Base-by-base conservation (phyloP, 106 monocot genomes). In the Amphibolis antarctica region DNA sequence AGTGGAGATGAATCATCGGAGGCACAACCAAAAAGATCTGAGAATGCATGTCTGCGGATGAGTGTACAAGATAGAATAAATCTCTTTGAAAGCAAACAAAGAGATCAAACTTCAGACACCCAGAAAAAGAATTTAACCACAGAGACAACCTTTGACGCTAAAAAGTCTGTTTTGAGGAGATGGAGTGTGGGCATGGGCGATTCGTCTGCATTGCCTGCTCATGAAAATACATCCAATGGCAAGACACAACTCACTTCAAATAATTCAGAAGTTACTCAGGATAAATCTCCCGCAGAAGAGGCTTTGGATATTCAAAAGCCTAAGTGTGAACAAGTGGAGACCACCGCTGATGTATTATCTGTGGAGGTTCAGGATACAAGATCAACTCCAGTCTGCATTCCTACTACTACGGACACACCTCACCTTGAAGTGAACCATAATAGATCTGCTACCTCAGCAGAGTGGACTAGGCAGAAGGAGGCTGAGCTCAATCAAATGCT, bases 51-150 rank as follows among this genome's bases (percentile, higher is more conserved):
- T 1, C 72, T 80, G 60, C 86, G 86, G 64, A 91, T 98, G 84
- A 98, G 96, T 45, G 96, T 98, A 56, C 81, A 98, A 79, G 96
- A 90, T 80, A 90, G 90, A 60, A 98, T 98, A 20, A 90, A 64
- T 74, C 86, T 98, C 31, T 98, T 98, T 69, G 96, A 98, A 62
- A 74, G 78, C 71, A 98, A 87, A 73, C 84, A 87, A 59, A 86
- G 76, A 64, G 90, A 86, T 78, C 70, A 84, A 47, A 75, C 50
- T 71, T 69, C 44, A 10, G 78, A 90, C 79, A 49, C 44, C 44
- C 74, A 72, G 55, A 80, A 66, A 50, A 73, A 66, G 43, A 86
- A 51, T 59, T 44, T 52, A 44, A 70, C 67, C 50, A 62, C 28
- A 13, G 84, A 84, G 25, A 61, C 62, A 62, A 70, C 77, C 30